These are phyloP conservation scores for Emericellopsis cladophorae DNA, from an alignment of 2,329 filamentous ascomycete genomes.

Conservation along the genomic window DNA sequence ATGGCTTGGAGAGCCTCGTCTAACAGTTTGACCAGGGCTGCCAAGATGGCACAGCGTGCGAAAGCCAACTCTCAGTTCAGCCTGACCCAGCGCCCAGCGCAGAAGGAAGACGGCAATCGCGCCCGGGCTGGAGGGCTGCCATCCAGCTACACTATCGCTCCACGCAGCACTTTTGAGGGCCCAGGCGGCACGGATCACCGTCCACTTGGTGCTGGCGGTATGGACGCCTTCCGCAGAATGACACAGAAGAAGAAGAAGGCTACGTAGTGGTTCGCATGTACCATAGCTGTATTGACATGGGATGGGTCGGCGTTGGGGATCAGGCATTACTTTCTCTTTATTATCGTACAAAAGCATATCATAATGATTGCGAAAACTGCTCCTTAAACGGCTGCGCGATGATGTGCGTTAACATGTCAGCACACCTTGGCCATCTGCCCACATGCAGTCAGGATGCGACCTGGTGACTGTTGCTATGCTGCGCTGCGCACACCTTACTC, in stretches of 20 bases:
- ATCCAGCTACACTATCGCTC: conserved; percentile 45
- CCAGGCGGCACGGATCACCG: conserved; percentile 37
- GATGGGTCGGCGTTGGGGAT: no score
- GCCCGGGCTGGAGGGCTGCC: conserved; percentile 42
- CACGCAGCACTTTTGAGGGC: conserved; percentile 48
- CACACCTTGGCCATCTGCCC: no score
- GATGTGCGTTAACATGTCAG: no score
- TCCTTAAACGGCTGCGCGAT: no score
- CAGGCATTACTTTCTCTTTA: no score
- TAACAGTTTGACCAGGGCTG: conserved; percentile 25
- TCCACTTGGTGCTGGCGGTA: conserved; percentile 49
- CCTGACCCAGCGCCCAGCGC: conserved; percentile 35
- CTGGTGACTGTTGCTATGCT: no score
- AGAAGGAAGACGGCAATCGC: conserved; percentile 44
- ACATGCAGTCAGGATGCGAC: no score
- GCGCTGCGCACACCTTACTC: no score
- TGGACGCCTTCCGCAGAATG: conserved; percentile 55
- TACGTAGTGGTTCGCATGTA: neutral
- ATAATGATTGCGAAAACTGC: no score
- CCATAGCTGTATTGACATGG: neutral
- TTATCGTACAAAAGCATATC: no score
- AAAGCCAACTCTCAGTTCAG: conserved; percentile 34
- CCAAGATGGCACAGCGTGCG: conserved; percentile 37
- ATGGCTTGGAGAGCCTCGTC: no score
- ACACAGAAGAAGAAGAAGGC: conserved; percentile 49